Evolutionary conservation across 2,329 filamentous ascomycete genomes (phyloP).

Genomic region (Fusarium albosuccineum): DNA sequence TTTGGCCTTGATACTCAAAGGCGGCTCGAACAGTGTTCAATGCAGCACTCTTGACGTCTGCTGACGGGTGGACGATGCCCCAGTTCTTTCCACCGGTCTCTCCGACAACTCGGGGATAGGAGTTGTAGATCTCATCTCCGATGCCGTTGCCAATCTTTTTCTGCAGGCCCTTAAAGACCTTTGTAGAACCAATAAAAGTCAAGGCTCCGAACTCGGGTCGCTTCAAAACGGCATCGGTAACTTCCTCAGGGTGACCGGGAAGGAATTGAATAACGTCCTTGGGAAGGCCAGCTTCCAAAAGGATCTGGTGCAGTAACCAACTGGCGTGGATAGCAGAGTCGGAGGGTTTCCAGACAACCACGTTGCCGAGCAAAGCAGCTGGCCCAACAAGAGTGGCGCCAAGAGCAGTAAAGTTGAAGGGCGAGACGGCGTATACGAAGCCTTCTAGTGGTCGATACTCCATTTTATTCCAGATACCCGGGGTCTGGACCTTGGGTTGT

Average conservation of each 20-base stretch:
- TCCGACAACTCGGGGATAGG: conserved; percentile 60
- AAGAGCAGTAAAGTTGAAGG: conserved; percentile 60
- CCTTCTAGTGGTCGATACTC: conserved; percentile 57
- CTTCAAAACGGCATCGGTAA: conserved; percentile 51
- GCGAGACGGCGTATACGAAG: conserved; percentile 57
- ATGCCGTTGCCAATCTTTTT: conserved; percentile 49
- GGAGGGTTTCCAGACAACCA: conserved; percentile 58
- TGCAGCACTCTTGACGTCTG: conserved; percentile 34
- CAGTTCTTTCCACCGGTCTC: conserved; percentile 69
- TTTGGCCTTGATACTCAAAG: conserved; percentile 38
- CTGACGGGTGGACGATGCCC: conserved; percentile 58
- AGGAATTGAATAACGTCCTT: conserved; percentile 55
- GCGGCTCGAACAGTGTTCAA: conserved; percentile 31
- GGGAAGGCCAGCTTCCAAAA: conserved; percentile 56
- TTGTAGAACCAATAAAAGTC: conserved; percentile 54
- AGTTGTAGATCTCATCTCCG: conserved; percentile 48
- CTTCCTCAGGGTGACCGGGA: conserved; percentile 53
- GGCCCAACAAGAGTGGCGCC: conserved; percentile 53
- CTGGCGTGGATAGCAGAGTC: conserved; percentile 51
- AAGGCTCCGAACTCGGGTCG: conserved; percentile 55
- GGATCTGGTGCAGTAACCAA: conserved; percentile 54
- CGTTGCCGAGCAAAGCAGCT: conserved; percentile 56
- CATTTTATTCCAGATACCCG: conserved; percentile 37
- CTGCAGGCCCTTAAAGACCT: conserved; percentile 53
- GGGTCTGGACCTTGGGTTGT: conserved; percentile 19